Evolutionary conservation across 2,329 filamentous ascomycete genomes (phyloP).

Genomic region (Diaporthe velutina): DNA sequence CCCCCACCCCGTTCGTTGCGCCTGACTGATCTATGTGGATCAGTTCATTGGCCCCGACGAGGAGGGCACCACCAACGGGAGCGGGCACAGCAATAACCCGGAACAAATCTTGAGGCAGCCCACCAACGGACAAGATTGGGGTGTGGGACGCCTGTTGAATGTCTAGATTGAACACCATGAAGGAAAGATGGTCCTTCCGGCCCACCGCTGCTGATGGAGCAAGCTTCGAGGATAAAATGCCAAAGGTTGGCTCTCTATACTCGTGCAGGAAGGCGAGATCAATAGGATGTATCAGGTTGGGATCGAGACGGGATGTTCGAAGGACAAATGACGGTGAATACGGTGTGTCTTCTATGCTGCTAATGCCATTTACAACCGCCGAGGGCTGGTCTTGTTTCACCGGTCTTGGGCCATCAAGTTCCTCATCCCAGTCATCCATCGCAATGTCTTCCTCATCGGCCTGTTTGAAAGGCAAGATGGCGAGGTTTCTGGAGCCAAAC

Average conservation of each 20-base stretch:
- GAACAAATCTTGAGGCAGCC: conserved; percentile 88
- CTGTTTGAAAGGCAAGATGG: conserved; percentile 93
- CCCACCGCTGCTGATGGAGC: conserved; percentile 83
- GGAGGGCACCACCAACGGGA: conserved; percentile 88
- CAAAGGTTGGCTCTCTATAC: conserved; percentile 97
- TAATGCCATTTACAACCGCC: conserved; percentile 58
- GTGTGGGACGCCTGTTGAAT: conserved; percentile 94
- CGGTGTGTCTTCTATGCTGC: conserved; percentile 73
- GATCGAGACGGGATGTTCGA: conserved; percentile 88
- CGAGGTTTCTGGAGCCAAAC: conserved; percentile 89
- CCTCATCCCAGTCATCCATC: conserved; percentile 91
- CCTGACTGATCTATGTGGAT: conserved; percentile 97
- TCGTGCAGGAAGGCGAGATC: conserved; percentile 95
- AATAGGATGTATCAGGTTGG: conserved; percentile 87
- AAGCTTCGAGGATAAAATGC: conserved; percentile 85
- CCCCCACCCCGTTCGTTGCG: conserved; percentile 90
- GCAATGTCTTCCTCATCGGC: conserved; percentile 83
- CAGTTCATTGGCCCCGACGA: conserved; percentile 90
- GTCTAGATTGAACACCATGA: conserved; percentile 95
- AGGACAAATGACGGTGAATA: conserved; percentile 95
- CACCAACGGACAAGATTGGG: conserved; percentile 86
- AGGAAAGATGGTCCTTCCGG: conserved; percentile 86
- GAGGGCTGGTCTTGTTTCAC: conserved; percentile 58
- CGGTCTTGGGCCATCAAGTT: conserved; percentile 77
- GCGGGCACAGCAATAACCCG: conserved; percentile 85